Base-by-base conservation (phyloP, 306 rosid genomes). In the Nissolia schottii region DNA sequence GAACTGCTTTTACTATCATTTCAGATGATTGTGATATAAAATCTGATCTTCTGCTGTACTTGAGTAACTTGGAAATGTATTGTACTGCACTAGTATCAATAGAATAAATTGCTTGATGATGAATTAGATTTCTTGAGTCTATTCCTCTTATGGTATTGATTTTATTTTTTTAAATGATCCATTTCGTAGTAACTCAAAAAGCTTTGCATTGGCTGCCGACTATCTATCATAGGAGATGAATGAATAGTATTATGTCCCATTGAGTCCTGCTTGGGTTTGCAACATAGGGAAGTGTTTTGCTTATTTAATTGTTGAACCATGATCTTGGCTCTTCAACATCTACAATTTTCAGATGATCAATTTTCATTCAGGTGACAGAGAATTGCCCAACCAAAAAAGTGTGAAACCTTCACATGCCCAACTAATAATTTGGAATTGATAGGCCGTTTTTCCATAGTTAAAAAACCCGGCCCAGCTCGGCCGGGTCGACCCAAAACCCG, bases 361-460 rank as follows among this genome's bases (percentile, higher is more conserved):
- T 51, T 70, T 69, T 28, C 38, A 9, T 70, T 38, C 4, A 62
- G 41, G 49, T 70, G 51, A 49, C 53, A 13, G 6, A 22, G 51
- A 59, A 35, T 59, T 34, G 24, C 71, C 71, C 23, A 46, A 35
- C 7, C 41, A 16, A n/a, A 43, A 28, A 28, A 7, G 28, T 38
- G 51, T 45, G 13, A 34, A 57, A 32, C 14, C 12, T 60, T 48
- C 54, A 34, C 64, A 11, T 54, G 23, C 31, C 78, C 20, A 19
- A 58, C 62, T 58, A 57, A 70, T 37, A 71, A 40, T 59, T 58
- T 13, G 43, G 74, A 23, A 45, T n/a, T 65, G 28, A 9, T 51
- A 6, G 5, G 41, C 15, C n/a, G n/a, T n/a, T n/a, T n/a, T n/a
- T n/a, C n/a, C n/a, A n/a, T n/a, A n/a, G n/a, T n/a, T n/a, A n/a